Base-by-base conservation (phyloP, 2,329 filamentous ascomycete genomes). In the Aspergillus terreus region DNA sequence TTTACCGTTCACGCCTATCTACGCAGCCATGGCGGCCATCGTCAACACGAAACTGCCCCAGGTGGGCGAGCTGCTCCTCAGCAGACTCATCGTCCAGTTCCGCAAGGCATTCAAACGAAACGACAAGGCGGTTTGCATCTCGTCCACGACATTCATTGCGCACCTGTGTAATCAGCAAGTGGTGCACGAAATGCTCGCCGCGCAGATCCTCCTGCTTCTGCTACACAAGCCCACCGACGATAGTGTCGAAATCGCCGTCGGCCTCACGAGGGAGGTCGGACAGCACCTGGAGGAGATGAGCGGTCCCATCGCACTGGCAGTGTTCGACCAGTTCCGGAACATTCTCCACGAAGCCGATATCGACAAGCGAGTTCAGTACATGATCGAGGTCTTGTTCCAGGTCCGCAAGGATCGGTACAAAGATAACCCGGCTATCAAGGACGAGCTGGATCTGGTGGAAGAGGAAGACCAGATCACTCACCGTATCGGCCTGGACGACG, bases 381-480 rank as follows among this genome's bases (percentile, higher is more conserved):
- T 96, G 89, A 92, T 99, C 51, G 94, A 99, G 71, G 94, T 97
- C 5, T 76, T 99, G 41, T 99, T 99, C 70, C 92, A 99, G 74
- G 87, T 96, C 50, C 84, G 94, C 57, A 96, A 96, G 73, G 92
- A 97, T 73, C 88, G 88, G 63, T 99, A 95, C 78, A 96, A 96
- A 76, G 91, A 97, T 64, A 91, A 97, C 63, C 90, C 87, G 15
- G 86, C 91, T 0, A 78, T 97, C 62, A 92, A 86, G 70, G 92
- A 96, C 67, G 94, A 99, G 69, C 77, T 99, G 51, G 94, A 99
- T 71, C 72, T 99, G 43, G 90, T 99, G 7, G 92, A 97, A 72
- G 94, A 99, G 72, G 92, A 97, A 70, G 94, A 99, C 66, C 94
- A 97, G 69, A 95, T 97, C 63, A 97, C 94, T 1, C 94, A 99